phyloP scores from a whole-genome alignment of 768 basidiomycete genomes.

The Psilocybe subaeruginosa region DNA sequence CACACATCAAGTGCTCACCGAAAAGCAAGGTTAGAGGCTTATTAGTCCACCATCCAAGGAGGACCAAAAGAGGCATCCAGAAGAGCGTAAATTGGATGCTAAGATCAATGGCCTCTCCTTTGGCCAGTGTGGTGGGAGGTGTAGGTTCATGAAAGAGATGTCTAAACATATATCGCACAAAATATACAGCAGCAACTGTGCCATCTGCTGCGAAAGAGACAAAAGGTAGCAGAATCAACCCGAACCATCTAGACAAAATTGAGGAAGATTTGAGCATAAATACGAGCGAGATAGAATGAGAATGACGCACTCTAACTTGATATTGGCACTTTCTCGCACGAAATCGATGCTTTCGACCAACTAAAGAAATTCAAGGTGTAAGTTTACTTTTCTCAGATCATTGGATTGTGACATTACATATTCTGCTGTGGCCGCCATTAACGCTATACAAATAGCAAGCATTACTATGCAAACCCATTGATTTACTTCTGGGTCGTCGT shows the following conservation, averaged over 20 bases:
- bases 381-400: not conserved
- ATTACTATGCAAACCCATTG: constrained; percentile 63
- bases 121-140: constrained; percentile 61
- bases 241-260: constrained; percentile 59
- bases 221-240: constrained; percentile 70
- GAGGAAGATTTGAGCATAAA: not conserved
- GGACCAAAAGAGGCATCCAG: constrained; percentile 76
- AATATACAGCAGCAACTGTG: constrained; percentile 59
- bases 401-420: constrained; percentile 43
- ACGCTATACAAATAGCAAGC: constrained; percentile 51
- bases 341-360: constrained; percentile 67
- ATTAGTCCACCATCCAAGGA: constrained; percentile 68
- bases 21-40: constrained; percentile 70
- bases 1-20: constrained; percentile 42
- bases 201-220: constrained; percentile 79
- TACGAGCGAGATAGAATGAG: not conserved
- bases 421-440: constrained; percentile 75
- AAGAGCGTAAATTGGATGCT: constrained; percentile 79
- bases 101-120: constrained; percentile 72
- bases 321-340: constrained; percentile 43
- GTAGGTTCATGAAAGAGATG: constrained; percentile 41
- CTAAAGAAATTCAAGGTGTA: constrained; percentile 31
- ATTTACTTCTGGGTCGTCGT: constrained; percentile 57
- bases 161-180: constrained; percentile 45
- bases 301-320: constrained; percentile 53